Base-by-base conservation (phyloP, 805 yeast genomes). In the Ogataea paradorogensis region DNA sequence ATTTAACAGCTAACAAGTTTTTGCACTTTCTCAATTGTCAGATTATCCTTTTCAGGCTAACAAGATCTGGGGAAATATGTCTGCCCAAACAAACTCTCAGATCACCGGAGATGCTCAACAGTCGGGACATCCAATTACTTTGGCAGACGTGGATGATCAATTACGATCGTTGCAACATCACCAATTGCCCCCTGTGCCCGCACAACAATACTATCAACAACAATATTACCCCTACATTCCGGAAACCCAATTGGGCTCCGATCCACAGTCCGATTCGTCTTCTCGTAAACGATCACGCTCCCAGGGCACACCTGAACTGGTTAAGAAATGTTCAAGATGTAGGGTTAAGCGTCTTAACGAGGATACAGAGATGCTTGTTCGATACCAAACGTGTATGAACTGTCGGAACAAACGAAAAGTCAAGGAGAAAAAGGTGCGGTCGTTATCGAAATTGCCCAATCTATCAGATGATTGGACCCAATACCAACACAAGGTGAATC, bases 311-410 rank as follows among this genome's bases (percentile, higher is more conserved):
- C 39, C 28, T 10, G 51, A 51, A 13, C 41, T 50, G 7, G 47
- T 62, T 7, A 65, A 59, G 49, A 70, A 70, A 40, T 70, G 75
- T 43, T 62, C 74, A 1, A 57, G 75, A 27, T 70, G 75, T 46
- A 52, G 74, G 13, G 69, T 66, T 15, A 69, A 65, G 31, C 46
- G 75, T 38, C 20, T 50, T 1, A 48, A 51, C 15, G 75, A 70
- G 43, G 48, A 55, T 7, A 38, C 48, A 3, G 65, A 57, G 5
- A 55, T 60, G 28, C 48, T 69, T 27, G 45, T 45, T n/a, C 66
- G 63, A 43, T 70, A 68, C 47, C 65, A 66, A n/a, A 70, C 75
- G 0, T 70, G 75, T 43, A 16, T 52, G 20, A 61, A 56, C 28
- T 70, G 75, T 50, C 50, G 75, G 26, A 49, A 51, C 16, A 67